Base-by-base conservation (phyloP, 2,329 filamentous ascomycete species). In the Neopestalotiopsis sp. region DNA sequence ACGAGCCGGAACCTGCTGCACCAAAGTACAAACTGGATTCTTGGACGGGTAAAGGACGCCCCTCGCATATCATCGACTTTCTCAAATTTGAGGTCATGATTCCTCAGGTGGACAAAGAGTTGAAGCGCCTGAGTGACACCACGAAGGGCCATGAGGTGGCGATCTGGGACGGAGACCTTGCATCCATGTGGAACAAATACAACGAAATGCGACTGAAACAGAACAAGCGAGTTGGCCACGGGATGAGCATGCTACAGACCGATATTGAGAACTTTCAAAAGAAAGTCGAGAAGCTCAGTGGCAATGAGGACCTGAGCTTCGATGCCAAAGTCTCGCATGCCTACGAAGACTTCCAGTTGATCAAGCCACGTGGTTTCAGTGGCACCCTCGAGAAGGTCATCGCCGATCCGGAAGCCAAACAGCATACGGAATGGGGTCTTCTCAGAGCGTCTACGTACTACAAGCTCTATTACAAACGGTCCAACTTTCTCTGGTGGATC, bases 11-110 rank as follows among this genome's bases (percentile, higher is more conserved):
- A 1, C 76, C 74, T 4, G 30, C 66, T 1, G 45, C 68, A 5
- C 86, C 85, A 0, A 75, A 78, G 0, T 89, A 89, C 73, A 83
- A 84, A 67, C 77, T 76, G 3, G 77, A 81, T 0, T 71, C 69
- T 5, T 82, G 80, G 72, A 70, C 70, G 0, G 67, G 72, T 1
- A 13, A 68, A 3, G 67, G 71, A 10, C 68, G 77, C 20, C 72
- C 77, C 0, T 76, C 72, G 1, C 88, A 92, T 68, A 87, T 93
- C 3, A 83, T 92, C 4, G 91, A 94, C 74, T 83, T 85, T 49
- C 80, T 94, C 7, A 90, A 87, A 71, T 91, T 89, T 20, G 71
- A 77, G 0, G 80, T 90, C 1, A 85, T 88, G 0, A 77, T 84
- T 13, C 77, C 79, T 0, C 76, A 77, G 0, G 81, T 89, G 10